Evolutionary conservation across 768 basidiomycete species (phyloP).

Genomic region (Amanita jacksonii): DNA sequence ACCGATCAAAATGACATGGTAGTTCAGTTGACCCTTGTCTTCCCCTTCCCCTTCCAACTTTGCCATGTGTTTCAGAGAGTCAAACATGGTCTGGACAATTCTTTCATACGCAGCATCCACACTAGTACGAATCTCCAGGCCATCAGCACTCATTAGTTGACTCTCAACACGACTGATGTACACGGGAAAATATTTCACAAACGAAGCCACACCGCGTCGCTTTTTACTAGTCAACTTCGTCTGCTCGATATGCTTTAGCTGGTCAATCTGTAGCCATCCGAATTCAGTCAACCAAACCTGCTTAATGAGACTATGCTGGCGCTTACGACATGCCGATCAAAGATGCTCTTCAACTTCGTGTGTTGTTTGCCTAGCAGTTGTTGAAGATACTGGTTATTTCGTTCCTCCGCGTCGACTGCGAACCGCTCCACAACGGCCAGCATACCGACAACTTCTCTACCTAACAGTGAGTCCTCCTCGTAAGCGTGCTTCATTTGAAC

Average conservation of each 20-base stretch:
- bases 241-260: conserved; percentile 81
- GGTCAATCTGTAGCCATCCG: conserved; percentile 50
- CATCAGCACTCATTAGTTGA: conserved; percentile 72
- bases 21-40: conserved; percentile 95
- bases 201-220: conserved; percentile 84
- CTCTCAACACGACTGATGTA: conserved; percentile 79
- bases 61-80: conserved; percentile 89
- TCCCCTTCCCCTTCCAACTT: conserved; percentile 91
- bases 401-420: conserved; percentile 68
- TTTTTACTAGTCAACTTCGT: conserved; percentile 91
- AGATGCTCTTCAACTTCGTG: conserved; percentile 59
- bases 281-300: neutral
- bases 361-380: conserved; percentile 78
- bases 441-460: conserved; percentile 80
- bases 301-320: neutral
- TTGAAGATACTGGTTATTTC: conserved; percentile 64
- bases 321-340: conserved; percentile 69
- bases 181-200: conserved; percentile 86
- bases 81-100: conserved; percentile 88
- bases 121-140: conserved; percentile 62
- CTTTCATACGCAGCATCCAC: conserved; percentile 83
- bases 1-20: conserved; percentile 94
- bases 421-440: conserved; percentile 71
- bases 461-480: conserved; percentile 4
- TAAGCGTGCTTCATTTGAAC: conserved; percentile 9